phyloP scores from a whole-genome alignment of 2,329 filamentous ascomycete species.

The Ceratocystis cacaofunesta region DNA sequence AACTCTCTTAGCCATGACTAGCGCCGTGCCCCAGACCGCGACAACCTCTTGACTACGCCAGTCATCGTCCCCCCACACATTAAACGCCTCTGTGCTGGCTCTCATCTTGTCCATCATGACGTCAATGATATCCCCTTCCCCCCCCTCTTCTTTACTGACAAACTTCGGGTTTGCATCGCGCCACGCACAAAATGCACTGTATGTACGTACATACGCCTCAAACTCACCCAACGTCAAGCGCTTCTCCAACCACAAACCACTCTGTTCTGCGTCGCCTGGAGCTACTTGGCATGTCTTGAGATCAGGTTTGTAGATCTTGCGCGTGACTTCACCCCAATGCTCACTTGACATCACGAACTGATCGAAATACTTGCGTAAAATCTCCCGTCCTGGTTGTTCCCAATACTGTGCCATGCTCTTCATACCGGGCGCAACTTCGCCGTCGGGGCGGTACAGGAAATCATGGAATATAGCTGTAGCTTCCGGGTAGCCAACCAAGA shows the following conservation, averaged over 20 bases:
- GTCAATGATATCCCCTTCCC: slow-evolving; percentile 47
- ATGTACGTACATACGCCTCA: slow-evolving; percentile 47
- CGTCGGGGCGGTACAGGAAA: slow-evolving; percentile 35
- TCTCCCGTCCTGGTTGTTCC: slow-evolving; percentile 44
- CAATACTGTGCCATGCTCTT: slow-evolving; percentile 43
- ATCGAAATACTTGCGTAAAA: slow-evolving; percentile 37
- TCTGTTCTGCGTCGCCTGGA: slow-evolving; percentile 20
- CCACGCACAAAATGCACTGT: slow-evolving; percentile 46
- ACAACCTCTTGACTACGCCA: slow-evolving; percentile 42
- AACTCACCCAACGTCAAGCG: slow-evolving; percentile 40
- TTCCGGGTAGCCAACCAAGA: slow-evolving; percentile 37
- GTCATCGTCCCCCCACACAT: slow-evolving; percentile 27
- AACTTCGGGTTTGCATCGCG: slow-evolving; percentile 37
- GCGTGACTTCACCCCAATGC: slow-evolving; percentile 37
- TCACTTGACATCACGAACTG: slow-evolving; percentile 35
- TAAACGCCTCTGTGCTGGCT: slow-evolving; percentile 38
- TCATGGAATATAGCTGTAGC: slow-evolving; percentile 39
- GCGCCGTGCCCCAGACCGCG: slow-evolving; percentile 45
- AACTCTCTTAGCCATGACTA: slow-evolving; percentile 39
- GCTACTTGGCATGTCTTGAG: slow-evolving; percentile 25
- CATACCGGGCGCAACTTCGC: slow-evolving; percentile 29
- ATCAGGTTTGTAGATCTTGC: slow-evolving; percentile 43
- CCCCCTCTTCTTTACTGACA: slow-evolving; percentile 37
- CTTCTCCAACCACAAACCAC: slow-evolving; percentile 36
- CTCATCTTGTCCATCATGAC: slow-evolving; percentile 44